These are phyloP conservation scores for Mycosphaerella sp. DNA, from an alignment of 2,329 filamentous ascomycete genomes.

Conservation along the genomic window DNA sequence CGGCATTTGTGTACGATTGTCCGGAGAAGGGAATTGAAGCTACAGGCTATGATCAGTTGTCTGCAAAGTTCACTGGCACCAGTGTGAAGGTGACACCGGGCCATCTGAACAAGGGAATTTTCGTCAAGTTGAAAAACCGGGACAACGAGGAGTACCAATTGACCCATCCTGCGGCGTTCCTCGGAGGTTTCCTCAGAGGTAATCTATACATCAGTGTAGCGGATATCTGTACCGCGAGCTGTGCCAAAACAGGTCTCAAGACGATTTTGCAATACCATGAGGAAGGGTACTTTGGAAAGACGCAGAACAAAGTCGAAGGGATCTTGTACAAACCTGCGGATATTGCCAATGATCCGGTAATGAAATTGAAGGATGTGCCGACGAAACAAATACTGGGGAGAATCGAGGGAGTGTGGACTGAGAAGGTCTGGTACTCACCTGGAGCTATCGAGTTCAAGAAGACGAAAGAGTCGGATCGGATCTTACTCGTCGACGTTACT, in stretches of 20 bases:
- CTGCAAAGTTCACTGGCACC: constrained; percentile 95
- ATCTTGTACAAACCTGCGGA: constrained; percentile 80
- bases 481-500: constrained; percentile 78
- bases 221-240: constrained; percentile 82
- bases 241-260: constrained; percentile 84
- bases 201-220: constrained; percentile 85
- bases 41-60: constrained; percentile 89
- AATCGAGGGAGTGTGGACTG: constrained; percentile 81
- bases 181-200: constrained; percentile 81
- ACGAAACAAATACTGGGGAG: constrained; percentile 76
- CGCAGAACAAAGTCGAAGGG: constrained; percentile 86
- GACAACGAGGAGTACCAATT: constrained; percentile 90
- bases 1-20: constrained; percentile 89
- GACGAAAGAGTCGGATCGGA: constrained; percentile 49
- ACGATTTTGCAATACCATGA: constrained; percentile 89
- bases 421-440: constrained; percentile 57
- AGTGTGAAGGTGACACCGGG: constrained; percentile 87
- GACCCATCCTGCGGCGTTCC: constrained; percentile 86
- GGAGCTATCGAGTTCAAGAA: constrained; percentile 43
- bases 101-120: constrained; percentile 92
- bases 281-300: constrained; percentile 87
- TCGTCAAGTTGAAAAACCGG: constrained; percentile 74
- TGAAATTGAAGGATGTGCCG: constrained; percentile 75
- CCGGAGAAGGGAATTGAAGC: constrained; percentile 84
- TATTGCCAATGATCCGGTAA: constrained; percentile 74